These are phyloP conservation scores for Phyllosticta citrichinensis DNA, from an alignment of 2,329 filamentous ascomycete genomes.

Conservation along the genomic window DNA sequence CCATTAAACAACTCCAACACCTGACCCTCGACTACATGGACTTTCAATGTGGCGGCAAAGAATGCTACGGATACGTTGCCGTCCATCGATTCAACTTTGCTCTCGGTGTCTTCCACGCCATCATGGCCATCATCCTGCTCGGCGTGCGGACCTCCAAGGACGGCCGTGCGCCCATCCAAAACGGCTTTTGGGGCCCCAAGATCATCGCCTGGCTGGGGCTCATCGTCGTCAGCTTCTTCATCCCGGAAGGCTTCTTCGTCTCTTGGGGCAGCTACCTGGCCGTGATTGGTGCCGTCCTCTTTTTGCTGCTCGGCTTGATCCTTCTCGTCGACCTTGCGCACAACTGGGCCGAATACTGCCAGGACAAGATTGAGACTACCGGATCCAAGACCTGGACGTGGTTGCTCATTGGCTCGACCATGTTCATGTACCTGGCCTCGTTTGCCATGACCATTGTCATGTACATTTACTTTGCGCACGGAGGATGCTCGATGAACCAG, in stretches of 20 bases:
- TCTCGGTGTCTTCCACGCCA: conserved; percentile 83
- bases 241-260: conserved; percentile 89
- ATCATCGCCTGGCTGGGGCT: conserved; percentile 79
- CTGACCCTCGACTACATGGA: conserved; percentile 92
- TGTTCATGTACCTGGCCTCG: conserved; percentile 87
- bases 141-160: conserved; percentile 83
- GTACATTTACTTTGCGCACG: conserved; percentile 87
- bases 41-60: conserved; percentile 77
- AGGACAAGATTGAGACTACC: conserved; percentile 82
- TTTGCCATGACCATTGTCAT: conserved; percentile 92
- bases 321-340: conserved; percentile 91
- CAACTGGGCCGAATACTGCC: conserved; percentile 93
- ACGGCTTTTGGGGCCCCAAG: conserved; percentile 99
- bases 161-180: conserved; percentile 79
- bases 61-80: conserved; percentile 91
- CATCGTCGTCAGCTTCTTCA: conserved; percentile 86
- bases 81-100: conserved; percentile 98
- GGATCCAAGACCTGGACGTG: conserved; percentile 79
- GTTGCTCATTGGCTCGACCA: conserved; percentile 80
- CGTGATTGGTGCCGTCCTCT: conserved; percentile 79
- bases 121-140: conserved; percentile 74
- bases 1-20: conserved; percentile 87
- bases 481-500: conserved; percentile 89
- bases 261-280: conserved; percentile 94
- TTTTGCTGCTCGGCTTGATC: conserved; percentile 84